Conservation (phyloP, 2,329 filamentous ascomycete genomes). For the Sarocladium oryzae region DNA sequence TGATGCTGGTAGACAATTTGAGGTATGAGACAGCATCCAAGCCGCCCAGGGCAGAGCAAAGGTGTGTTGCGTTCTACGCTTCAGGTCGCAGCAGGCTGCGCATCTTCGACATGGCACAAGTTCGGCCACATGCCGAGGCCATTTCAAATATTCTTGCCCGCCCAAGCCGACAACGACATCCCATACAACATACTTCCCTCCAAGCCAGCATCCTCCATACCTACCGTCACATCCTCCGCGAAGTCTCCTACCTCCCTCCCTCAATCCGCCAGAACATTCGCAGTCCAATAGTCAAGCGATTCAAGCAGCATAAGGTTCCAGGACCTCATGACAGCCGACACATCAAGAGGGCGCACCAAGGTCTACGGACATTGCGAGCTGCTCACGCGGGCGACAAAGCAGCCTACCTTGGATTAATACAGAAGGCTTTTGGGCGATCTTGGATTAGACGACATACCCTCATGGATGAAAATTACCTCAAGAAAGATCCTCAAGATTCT, state of each 20-base stretch:
- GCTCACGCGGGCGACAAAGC: conserved; percentile 44
- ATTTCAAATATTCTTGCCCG: neutral
- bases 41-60: too few species aligned
- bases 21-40: too few species aligned
- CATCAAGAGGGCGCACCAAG: conserved; percentile 33
- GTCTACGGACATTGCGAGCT: conserved; percentile 43
- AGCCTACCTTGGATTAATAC: conserved; percentile 42
- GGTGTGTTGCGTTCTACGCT: too few species aligned
- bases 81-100: conserved; percentile 3
- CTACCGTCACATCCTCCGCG: conserved; percentile 56
- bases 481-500: conserved; percentile 31
- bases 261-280: conserved; percentile 26
- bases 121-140: neutral
- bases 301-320: conserved; percentile 28
- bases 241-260: conserved; percentile 52
- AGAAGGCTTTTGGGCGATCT: conserved; percentile 44
- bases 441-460: conserved; percentile 47
- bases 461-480: conserved; percentile 30
- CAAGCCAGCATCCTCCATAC: conserved; percentile 4
- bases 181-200: neutral
- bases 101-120: neutral
- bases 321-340: conserved; percentile 21
- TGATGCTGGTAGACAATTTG: too few species aligned
- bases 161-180: neutral
- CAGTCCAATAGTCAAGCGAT: conserved; percentile 31